Conservation (phyloP, 495 filamentous ascomycete genomes). For the Talaromyces borbonicus region DNA sequence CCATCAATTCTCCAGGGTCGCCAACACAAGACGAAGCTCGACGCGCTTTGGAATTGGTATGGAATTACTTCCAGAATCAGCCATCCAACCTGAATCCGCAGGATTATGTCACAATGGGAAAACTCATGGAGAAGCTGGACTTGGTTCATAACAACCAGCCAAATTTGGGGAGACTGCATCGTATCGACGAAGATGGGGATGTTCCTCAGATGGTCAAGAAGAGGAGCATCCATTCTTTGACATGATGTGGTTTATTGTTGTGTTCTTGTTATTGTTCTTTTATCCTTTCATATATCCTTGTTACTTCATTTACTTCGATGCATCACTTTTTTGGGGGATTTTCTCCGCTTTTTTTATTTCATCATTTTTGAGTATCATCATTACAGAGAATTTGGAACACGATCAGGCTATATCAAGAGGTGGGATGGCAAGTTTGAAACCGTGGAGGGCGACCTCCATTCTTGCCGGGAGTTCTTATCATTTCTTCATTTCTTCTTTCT, state of each 20-base stretch:
- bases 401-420: neutral
- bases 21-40: constrained; percentile 87
- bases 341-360: constrained; percentile 9
- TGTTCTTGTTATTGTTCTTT: neutral
- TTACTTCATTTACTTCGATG: constrained; percentile 3
- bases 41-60: constrained; percentile 72
- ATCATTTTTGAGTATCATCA: constrained; percentile 7
- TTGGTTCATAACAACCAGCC: constrained; percentile 47
- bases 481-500: neutral
- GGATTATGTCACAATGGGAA: constrained; percentile 74
- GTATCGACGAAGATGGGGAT: constrained; percentile 47
- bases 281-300: neutral
- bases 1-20: constrained; percentile 37
- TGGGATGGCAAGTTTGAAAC: constrained; percentile 4
- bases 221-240: constrained; percentile 44
- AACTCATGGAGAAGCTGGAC: constrained; percentile 81
- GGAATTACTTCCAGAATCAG: constrained; percentile 74
- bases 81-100: constrained; percentile 61
- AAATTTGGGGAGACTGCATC: constrained; percentile 57
- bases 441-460: constrained; percentile 4
- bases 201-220: constrained; percentile 33
- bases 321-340: constrained; percentile 8
- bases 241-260: neutral
- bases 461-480: constrained; percentile 5
- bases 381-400: neutral